Evolutionary conservation across 2,329 filamentous ascomycete genomes (phyloP).

Genomic region (Niveomyces coronatus): DNA sequence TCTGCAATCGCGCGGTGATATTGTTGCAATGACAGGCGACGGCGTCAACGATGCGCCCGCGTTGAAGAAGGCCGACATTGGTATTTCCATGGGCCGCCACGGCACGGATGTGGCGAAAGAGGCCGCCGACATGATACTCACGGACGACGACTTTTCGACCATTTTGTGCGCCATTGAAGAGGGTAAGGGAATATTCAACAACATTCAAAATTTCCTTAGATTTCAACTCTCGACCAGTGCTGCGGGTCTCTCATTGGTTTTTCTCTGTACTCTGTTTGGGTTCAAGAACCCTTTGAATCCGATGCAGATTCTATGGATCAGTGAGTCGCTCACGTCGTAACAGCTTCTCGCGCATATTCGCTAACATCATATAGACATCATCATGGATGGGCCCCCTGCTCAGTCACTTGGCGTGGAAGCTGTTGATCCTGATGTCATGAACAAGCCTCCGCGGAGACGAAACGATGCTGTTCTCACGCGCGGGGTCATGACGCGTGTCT

Average conservation of each 20-base stretch:
- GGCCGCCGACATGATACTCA: slow-evolving; percentile 86
- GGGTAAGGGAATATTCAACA: slow-evolving; percentile 98
- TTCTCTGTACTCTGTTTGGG: slow-evolving; percentile 84
- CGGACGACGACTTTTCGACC: slow-evolving; percentile 80
- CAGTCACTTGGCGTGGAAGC: slow-evolving; percentile 94
- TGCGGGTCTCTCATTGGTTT: slow-evolving; percentile 79
- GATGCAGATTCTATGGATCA: slow-evolving; percentile 99
- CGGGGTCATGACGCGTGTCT: slow-evolving; percentile 69
- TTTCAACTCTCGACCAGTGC: slow-evolving; percentile 98
- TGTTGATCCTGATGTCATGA: slow-evolving; percentile 92
- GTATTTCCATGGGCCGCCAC: slow-evolving; percentile 89
- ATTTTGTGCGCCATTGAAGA: slow-evolving; percentile 95
- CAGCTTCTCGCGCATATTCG: not conserved
- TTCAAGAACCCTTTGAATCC: slow-evolving; percentile 94
- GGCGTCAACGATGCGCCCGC: slow-evolving; percentile 97
- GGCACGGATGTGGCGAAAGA: slow-evolving; percentile 97
- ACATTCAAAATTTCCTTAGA: slow-evolving; percentile 98
- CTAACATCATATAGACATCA: slow-evolving; percentile 59
- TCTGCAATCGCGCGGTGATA: slow-evolving; percentile 83
- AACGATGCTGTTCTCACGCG: slow-evolving; percentile 86
- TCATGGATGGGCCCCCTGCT: slow-evolving; percentile 97
- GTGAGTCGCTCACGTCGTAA: slow-evolving; percentile 44
- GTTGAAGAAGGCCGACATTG: slow-evolving; percentile 94
- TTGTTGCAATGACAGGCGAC: slow-evolving; percentile 98
- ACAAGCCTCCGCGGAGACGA: slow-evolving; percentile 70